A percentile compares a stretch with the other conserved stretches of the same genome.
phyloP scores from a whole-genome alignment of 441 rosid species.

The Eruca vesicaria region DNA sequence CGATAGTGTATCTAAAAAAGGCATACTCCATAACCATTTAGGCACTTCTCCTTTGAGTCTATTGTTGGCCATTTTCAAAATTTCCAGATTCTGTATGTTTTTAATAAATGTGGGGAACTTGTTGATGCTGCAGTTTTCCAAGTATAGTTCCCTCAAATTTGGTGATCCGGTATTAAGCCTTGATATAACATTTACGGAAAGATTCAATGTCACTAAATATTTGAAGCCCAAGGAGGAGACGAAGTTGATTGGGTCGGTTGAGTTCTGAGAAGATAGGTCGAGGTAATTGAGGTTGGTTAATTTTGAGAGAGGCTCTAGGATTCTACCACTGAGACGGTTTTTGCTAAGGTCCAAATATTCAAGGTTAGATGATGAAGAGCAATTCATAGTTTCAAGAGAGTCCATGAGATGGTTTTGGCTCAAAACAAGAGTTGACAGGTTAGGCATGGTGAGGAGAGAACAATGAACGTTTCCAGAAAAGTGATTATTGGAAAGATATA shows the following conservation, averaged over 20 bases:
- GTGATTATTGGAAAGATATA: neutral
- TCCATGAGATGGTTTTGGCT: neutral
- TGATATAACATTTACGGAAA: neutral
- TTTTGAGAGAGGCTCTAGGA: neutral
- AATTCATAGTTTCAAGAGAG: neutral
- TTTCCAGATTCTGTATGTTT: neutral
- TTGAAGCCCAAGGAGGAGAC: neutral
- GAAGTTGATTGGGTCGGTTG: neutral
- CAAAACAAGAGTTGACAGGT: neutral
- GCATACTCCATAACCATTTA: neutral
- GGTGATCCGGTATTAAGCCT: neutral
- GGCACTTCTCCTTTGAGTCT: neutral
- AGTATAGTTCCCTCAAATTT: fast-evolving
- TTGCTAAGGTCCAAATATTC: neutral
- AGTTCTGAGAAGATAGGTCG: neutral
- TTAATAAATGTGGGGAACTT: neutral
- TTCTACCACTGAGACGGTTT: neutral
- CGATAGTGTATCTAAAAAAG: neutral
- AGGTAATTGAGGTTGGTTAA: neutral
- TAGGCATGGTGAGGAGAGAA: neutral
- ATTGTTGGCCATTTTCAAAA: neutral
- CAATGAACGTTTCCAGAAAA: neutral
- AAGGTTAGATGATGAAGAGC: neutral
- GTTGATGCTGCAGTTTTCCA: neutral
- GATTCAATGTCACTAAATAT: neutral